Base-by-base conservation (phyloP, 2,329 filamentous ascomycete species). In the Paecilomyces sp. region DNA sequence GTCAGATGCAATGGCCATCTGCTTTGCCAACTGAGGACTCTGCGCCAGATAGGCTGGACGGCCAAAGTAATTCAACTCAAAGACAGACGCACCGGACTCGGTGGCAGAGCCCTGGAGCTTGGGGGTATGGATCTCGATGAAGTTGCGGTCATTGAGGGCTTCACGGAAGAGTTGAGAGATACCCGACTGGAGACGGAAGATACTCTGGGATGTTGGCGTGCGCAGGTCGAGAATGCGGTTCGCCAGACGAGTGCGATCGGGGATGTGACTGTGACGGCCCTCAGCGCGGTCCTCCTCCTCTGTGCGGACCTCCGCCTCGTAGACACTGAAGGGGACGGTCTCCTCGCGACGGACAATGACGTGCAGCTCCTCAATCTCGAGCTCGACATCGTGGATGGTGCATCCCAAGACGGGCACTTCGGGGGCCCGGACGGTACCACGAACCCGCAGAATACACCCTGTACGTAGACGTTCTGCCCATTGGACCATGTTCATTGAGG, bases 111-210 rank as follows among this genome's bases (percentile, higher is more conserved):
- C 90, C 78, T 96, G 91, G 52, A 97, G 80, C 77, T 96, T 97
- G 1, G 92, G 92, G 0, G 91, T 96, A 71, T 96, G 91, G 61
- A 97, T 96, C 75, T 97, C 92, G 61, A 96, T 88, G 71, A 97
- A 97, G 15, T 86, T 88, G 63, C 88, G 81, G 2, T 83, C 80
- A 65, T 93, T 89, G 0, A 97, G 83, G 1, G 88, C 86, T 9
- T 83, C 76, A 55, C 92, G 89, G 82, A 96, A 97, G 28, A 89
- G 81, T 67, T 88, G 88, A 66, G 89, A 88, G 59, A 96, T 85
- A 28, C 86, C 88, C 3, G 91, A 89, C 65, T 94, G 90, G 55
- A 96, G 86, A 61, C 91, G 88, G 81, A 96, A 96, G 64, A 96
- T 88, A 34, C 89, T 86, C 73, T 96, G 92, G 55, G 92, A 91